Conservation (phyloP, 805 yeast genomes). For the Metschnikowia lachancei region DNA sequence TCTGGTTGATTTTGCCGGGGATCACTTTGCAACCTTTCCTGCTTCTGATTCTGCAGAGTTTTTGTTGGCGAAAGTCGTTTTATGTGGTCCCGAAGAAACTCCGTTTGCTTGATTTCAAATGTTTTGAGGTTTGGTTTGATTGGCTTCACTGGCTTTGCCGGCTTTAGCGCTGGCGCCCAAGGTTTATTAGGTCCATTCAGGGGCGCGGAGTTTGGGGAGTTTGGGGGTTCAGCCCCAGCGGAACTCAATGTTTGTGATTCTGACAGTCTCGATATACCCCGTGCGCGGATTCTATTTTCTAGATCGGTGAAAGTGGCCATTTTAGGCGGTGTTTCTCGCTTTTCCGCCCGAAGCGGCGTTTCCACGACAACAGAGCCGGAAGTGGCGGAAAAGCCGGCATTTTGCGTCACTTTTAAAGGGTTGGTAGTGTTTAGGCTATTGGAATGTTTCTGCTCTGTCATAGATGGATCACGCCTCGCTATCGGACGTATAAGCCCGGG, state of each 20-base stretch:
- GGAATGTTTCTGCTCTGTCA: no score
- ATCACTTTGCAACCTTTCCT: not conserved
- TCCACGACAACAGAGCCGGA: not conserved
- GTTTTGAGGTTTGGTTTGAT: constrained; percentile 17
- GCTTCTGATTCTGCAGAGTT: not conserved
- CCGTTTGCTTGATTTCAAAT: constrained; percentile 10
- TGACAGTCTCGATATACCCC: not conserved
- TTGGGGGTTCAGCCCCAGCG: no score
- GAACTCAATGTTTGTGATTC: not conserved
- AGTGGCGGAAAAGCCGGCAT: not conserved
- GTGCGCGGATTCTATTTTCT: constrained; percentile 2
- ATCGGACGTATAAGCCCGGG: constrained; percentile 8
- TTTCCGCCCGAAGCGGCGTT: not conserved
- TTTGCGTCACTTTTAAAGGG: not conserved
- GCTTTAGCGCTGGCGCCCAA: not conserved
- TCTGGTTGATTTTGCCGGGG: not conserved
- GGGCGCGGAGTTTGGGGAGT: no score
- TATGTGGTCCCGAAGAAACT: constrained; percentile 8
- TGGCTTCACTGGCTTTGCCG: constrained; percentile 17
- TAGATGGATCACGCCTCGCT: not conserved
- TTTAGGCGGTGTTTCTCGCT: not conserved
- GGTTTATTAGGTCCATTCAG: not conserved
- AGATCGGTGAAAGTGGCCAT: constrained; percentile 1
- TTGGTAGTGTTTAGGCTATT: no score
- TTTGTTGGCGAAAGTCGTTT: constrained; percentile 15